Conservation (phyloP, 163 green algal species). For the Dunaliella salina region DNA sequence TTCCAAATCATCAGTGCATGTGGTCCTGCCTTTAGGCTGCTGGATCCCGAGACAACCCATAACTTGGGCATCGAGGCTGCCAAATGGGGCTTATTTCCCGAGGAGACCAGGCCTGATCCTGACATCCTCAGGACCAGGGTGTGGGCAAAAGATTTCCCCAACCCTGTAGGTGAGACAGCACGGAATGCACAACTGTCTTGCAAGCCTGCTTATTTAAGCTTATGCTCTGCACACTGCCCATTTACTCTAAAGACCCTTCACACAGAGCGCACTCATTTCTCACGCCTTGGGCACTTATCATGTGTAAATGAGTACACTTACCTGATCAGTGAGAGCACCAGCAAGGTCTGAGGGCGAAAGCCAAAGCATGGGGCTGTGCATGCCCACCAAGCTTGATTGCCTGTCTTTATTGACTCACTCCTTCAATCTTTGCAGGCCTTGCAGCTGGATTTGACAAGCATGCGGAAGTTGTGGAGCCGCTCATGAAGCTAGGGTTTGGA, state of each 20-base stretch:
- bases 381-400: no score
- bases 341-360: no score
- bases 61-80: slow-evolving; percentile 64
- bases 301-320: no score
- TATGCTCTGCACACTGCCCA: not conserved
- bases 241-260: not conserved
- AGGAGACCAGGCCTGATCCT: slow-evolving; percentile 66
- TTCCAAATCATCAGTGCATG: slow-evolving; percentile 37
- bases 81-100: slow-evolving; percentile 61
- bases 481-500: slow-evolving; percentile 88
- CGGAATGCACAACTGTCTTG: not conserved
- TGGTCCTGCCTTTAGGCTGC: slow-evolving; percentile 54
- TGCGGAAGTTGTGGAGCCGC: slow-evolving; percentile 68
- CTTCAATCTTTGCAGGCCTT: slow-evolving; percentile 54
- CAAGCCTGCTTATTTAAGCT: no score
- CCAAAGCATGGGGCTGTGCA: no score
- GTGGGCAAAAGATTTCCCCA: slow-evolving; percentile 79
- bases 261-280: not conserved
- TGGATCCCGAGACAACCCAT: slow-evolving; percentile 80
- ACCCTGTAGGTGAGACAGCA: slow-evolving; percentile 75
- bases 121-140: slow-evolving; percentile 60
- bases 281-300: no score
- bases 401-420: not conserved
- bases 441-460: slow-evolving; percentile 98
- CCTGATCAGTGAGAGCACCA: no score